Conservation (phyloP, 139 green algal genomes). For the Nannochloris sp. region DNA sequence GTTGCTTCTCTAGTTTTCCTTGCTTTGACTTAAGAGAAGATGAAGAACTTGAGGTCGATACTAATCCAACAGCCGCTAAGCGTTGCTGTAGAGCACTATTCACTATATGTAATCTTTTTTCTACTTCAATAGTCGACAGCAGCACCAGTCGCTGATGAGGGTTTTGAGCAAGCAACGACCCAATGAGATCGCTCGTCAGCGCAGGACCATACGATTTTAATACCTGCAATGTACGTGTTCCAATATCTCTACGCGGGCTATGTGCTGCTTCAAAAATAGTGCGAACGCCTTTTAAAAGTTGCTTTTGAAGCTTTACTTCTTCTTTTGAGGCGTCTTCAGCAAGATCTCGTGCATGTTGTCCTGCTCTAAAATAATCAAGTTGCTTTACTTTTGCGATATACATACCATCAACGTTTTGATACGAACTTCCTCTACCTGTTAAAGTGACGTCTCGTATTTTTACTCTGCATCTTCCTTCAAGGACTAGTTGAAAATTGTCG, state of each 20-base stretch:
- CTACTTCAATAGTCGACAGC: slow-evolving; percentile 4
- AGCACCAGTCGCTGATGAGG: slow-evolving; percentile 13
- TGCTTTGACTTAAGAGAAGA: neutral
- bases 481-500: slow-evolving; percentile 5
- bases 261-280: neutral
- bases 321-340: neutral
- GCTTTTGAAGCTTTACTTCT: neutral
- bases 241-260: neutral
- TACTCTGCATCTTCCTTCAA: slow-evolving; percentile 20
- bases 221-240: neutral
- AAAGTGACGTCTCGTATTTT: neutral
- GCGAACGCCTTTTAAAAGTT: neutral
- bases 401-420: too few species aligned
- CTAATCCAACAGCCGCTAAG: neutral
- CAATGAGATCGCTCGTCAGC: slow-evolving; percentile 13
- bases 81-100: neutral
- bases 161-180: slow-evolving; percentile 3
- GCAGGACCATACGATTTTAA: slow-evolving; percentile 12
- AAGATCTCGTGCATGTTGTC: neutral
- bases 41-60: neutral
- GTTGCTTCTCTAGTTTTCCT: neutral
- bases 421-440: neutral
- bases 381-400: slow-evolving; percentile 18
- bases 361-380: slow-evolving; percentile 13
- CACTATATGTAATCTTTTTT: neutral